These are phyloP conservation scores for Pseudisothecium myosuroides DNA, from an alignment of 225 moss, liverwort and hornwort species.

Conservation along the genomic window DNA sequence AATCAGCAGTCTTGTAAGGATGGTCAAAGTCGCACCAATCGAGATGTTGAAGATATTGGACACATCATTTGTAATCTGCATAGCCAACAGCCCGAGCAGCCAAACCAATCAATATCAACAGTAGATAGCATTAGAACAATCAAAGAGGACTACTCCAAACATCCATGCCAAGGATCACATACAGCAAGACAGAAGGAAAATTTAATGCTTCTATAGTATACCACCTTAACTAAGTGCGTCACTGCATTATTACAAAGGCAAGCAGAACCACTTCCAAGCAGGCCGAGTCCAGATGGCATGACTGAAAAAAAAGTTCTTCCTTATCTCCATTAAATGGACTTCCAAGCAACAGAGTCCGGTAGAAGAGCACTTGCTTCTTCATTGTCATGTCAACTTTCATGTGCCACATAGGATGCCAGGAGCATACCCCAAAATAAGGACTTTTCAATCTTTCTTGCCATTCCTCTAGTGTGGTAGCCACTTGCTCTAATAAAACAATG, in stretches of 20 bases:
- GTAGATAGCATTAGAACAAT: not conserved
- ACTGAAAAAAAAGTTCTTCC: not conserved
- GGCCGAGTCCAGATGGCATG: not conserved
- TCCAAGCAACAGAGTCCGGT: not conserved
- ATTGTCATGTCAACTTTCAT: not conserved
- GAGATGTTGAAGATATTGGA: conserved; percentile 77
- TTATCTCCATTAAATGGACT: not conserved
- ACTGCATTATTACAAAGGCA: not conserved
- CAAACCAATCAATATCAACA: not conserved
- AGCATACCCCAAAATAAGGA: not conserved
- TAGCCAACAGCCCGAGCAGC: not conserved
- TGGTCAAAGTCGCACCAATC: conserved; percentile 61
- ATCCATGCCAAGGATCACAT: not conserved
- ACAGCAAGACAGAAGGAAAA: not conserved
- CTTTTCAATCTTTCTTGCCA: not conserved
- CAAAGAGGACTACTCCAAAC: not conserved
- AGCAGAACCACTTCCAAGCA: not conserved
- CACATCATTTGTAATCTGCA: conserved; percentile 84
- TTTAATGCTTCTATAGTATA: not conserved
- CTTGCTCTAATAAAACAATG: not conserved
- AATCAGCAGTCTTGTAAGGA: conserved; percentile 23
- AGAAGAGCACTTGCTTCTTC: not conserved
- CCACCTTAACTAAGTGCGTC: not conserved
- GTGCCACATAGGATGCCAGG: not conserved
- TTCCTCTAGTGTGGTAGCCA: not conserved